Conservation (phyloP, 208 protist species). For the Entamoeba invadens region DNA sequence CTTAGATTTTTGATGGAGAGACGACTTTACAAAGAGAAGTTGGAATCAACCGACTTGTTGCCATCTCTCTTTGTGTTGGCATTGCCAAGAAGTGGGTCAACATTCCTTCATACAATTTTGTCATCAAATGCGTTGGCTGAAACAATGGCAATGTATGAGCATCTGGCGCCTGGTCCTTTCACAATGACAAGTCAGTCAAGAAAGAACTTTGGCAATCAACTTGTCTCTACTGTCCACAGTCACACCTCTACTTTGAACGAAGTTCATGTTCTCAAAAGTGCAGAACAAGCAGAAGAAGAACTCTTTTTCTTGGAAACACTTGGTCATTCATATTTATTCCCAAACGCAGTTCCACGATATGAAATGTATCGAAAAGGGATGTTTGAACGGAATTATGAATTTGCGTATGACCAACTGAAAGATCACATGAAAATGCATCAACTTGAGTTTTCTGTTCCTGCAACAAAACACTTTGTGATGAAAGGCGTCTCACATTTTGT, state of each 20-base stretch:
- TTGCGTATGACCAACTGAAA: background rate
- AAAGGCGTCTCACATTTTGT: background rate
- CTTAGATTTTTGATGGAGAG: background rate
- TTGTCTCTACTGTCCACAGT: background rate
- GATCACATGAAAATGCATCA: background rate
- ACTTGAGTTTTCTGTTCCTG: background rate
- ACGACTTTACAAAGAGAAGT: background rate
- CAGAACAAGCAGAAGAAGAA: background rate
- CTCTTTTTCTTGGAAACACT: background rate
- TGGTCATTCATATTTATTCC: background rate
- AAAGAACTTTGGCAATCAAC: background rate
- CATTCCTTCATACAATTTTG: background rate
- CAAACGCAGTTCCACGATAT: background rate
- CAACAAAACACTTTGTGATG: background rate
- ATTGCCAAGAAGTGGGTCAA: background rate
- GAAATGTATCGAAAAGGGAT: background rate
- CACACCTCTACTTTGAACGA: background rate
- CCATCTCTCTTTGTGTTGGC: background rate
- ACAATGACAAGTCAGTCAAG: background rate
- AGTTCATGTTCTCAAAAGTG: background rate
- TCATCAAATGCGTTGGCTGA: background rate
- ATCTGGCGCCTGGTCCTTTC: background rate
- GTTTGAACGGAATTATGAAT: background rate
- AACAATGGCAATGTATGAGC: background rate
- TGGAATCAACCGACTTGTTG: background rate